Conservation (phyloP, 1,284 basidiomycete species). For the Heliocybe sulcata region DNA sequence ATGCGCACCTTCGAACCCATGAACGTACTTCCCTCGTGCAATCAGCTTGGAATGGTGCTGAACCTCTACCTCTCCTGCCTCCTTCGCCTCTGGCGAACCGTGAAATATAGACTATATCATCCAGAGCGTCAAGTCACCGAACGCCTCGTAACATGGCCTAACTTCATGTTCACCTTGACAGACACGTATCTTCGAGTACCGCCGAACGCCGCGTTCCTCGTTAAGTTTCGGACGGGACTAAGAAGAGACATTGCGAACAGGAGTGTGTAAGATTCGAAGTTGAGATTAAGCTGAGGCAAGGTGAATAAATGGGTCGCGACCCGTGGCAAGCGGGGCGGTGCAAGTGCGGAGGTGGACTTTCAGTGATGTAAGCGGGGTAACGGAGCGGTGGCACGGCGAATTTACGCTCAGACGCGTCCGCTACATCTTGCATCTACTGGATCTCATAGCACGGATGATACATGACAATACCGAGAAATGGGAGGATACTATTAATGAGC, state of each 20-base stretch:
- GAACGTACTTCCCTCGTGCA: slow-evolving; percentile 82
- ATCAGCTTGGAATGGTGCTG: slow-evolving; percentile 81
- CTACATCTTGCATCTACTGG: no score
- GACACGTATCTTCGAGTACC: background rate
- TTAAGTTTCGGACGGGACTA: background rate
- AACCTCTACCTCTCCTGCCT: slow-evolving; percentile 68
- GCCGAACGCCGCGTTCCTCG: background rate
- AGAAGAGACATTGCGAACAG: background rate
- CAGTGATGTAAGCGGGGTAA: background rate
- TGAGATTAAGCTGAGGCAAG: background rate
- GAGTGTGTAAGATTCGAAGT: background rate
- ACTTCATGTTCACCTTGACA: background rate
- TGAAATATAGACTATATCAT: slow-evolving; percentile 41
- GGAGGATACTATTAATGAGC: no score
- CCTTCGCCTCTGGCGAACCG: slow-evolving; percentile 82
- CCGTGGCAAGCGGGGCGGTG: background rate
- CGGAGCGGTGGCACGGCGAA: background rate
- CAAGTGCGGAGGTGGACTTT: background rate
- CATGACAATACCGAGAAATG: no score
- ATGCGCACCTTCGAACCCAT: slow-evolving; percentile 81
- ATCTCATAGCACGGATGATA: no score
- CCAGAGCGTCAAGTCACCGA: background rate
- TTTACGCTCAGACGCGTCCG: background rate
- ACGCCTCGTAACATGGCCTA: background rate
- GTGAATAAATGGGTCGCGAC: background rate